Evolutionary conservation across 2,329 filamentous ascomycete species (phyloP).

Genomic region (Epichloe sibirici): DNA sequence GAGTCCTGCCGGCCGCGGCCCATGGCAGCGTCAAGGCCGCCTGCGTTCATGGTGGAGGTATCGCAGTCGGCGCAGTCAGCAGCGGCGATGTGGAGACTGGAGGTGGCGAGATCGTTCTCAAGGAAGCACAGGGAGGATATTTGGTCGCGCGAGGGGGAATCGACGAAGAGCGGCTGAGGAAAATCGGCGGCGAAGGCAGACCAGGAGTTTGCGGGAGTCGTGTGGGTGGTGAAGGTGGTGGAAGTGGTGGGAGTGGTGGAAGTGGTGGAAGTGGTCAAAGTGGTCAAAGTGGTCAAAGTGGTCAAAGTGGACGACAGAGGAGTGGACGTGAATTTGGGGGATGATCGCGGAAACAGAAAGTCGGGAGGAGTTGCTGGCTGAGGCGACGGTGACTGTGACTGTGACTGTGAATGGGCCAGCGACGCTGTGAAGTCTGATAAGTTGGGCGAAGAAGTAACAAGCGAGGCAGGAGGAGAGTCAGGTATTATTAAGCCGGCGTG

Average conservation of each 20-base stretch:
- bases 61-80: slow-evolving; percentile 12
- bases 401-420: slow-evolving; percentile 13
- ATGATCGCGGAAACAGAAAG: slow-evolving; percentile 11
- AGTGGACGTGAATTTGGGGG: slow-evolving; percentile 7
- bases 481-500: not conserved
- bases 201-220: slow-evolving; percentile 14
- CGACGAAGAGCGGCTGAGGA: slow-evolving; percentile 13
- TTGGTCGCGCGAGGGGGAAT: slow-evolving; percentile 13
- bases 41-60: slow-evolving; percentile 44
- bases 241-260: slow-evolving; percentile 7
- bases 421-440: not conserved
- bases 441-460: not conserved
- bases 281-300: slow-evolving; percentile 6
- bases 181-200: slow-evolving; percentile 20
- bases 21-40: slow-evolving; percentile 44
- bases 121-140: slow-evolving; percentile 13
- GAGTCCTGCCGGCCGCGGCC: slow-evolving; percentile 50
- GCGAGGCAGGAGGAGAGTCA: not conserved
- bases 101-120: slow-evolving; percentile 14
- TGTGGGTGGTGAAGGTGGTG: slow-evolving; percentile 8
- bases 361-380: slow-evolving; percentile 19
- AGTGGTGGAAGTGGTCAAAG: slow-evolving; percentile 9
- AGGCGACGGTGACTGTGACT: slow-evolving; percentile 19
- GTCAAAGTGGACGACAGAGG: slow-evolving; percentile 3
- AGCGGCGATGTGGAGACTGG: slow-evolving; percentile 10